Base-by-base conservation (phyloP, 305 asterid genomes). In the Fraxinus platypoda region DNA sequence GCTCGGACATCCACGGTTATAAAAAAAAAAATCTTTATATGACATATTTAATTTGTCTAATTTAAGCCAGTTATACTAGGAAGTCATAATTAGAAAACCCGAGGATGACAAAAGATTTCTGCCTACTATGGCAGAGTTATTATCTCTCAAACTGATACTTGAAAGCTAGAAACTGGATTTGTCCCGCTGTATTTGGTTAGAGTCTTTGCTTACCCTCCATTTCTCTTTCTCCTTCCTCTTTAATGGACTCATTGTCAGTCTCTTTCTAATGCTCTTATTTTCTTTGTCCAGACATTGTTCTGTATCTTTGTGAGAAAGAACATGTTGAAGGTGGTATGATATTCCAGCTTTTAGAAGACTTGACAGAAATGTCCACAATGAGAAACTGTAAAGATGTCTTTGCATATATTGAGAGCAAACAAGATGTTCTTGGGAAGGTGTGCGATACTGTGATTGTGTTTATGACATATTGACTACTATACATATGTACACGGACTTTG, bases 331-430 rank as follows among this genome's bases (percentile, higher is more conserved):
- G 97, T 82, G 99, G 99, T 81, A 94, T 94, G 97, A 95, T 95
- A 85, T 95, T 95, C 89, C 98, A 94, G 91, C 97, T 95, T 81
- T 84, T 95, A 86, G 99, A 95, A 86, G 99, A 95, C 93, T 90
- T 95, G 90, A 95, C 98, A 74, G 99, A 95, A 88, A 94, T 95
- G 98, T 95, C 99, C 71, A 95, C 99, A 34, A 95, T 95, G 99
- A 92, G 93, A 90, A 95, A 94, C 81, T 95, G 99, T 87, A 90
- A 95, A 89, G 99, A 94, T 83, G 84, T 94, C 74, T 95, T 95
- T 87, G 97, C 97, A 0, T 95, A 93, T 71, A 95, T 95, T 28
- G 99, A 95, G 90, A 92, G 97, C 82, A 95, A 94, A 85, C 99
- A 94, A 88, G 99, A 95, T 85, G 91, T 92, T 90, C 89, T 95